phyloP scores from a whole-genome alignment of 2,329 filamentous ascomycete genomes.

The Blastomyces percursus region DNA sequence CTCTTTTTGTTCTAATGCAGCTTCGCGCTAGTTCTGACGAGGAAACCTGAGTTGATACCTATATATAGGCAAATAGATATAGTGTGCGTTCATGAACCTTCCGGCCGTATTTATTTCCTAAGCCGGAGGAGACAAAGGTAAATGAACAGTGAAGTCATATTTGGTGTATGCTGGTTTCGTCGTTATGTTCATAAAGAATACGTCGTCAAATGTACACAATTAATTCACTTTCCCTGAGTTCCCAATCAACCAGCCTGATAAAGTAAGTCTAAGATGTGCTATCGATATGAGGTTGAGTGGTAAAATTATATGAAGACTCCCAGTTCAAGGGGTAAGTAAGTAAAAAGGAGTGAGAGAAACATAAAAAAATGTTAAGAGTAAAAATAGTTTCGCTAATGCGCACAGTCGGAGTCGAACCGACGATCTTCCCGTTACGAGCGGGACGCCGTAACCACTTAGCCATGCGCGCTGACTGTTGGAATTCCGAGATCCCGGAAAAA shows the following conservation, averaged over 20 bases:
- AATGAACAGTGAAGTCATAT: neutral
- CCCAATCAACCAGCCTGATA: too few species aligned
- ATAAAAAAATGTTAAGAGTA: neutral
- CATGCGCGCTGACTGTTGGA: neutral
- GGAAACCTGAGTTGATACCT: too few species aligned
- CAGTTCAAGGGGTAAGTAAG: neutral
- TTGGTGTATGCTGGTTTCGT: neutral
- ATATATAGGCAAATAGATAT: neutral
- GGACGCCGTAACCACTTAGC: slow-evolving; percentile 4
- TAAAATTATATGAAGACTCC: neutral
- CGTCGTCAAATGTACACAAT: neutral
- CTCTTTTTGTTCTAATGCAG: neutral
- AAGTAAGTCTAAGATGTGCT: neutral
- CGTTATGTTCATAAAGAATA: neutral
- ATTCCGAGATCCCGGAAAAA: neutral
- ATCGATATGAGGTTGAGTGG: neutral
- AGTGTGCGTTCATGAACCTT: neutral
- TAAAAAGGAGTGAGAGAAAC: neutral
- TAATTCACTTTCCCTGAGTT: neutral
- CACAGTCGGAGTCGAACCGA: slow-evolving; percentile 4
- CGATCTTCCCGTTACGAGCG: slow-evolving; percentile 4
- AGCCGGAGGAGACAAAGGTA: neutral
- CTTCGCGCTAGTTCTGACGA: too few species aligned
- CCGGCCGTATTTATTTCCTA: neutral
- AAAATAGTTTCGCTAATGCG: neutral